Evolutionary conservation across 805 yeast species (phyloP), one percentile per base, ranked within the genome.

Genomic region (Candida boleticola): DNA sequence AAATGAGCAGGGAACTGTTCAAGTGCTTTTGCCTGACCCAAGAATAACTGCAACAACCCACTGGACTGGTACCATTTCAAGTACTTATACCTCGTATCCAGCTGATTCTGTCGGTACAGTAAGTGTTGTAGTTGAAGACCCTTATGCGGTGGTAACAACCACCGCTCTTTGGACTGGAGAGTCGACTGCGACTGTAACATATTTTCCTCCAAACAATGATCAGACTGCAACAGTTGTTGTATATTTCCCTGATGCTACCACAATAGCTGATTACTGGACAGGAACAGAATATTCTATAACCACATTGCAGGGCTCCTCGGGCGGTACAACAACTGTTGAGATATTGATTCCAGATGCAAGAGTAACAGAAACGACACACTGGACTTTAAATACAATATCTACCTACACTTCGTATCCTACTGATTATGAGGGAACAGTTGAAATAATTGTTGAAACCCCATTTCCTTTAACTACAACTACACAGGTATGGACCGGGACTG

Each of bases 41-140:
- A 18, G 43, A 41, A 7, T 44, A 55, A 16, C 32, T 46, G 6
- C 51, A 52, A 27, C 43, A 45, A 1, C 63, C 64, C 3, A 42
- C 30, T 26, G 58, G 58, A 13, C 38, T 29, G 5, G 20, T 29
- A 4, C 46, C 46, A 36, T 43, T 39, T 2, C 48, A 45, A 42
- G 10, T 38, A 34, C 7, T 48, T 57, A 11, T 56, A 19, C 21
- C 14, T 10, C 10, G 6, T n/a, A 7, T 7, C 26, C 14, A 11
- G 6, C 14, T 5, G 14, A 23, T 23, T 11, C 27, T 7, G 10
- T 7, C 7, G 27, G 27, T 7, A 11, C 10, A 7, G 11, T 23
- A 7, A 23, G 10, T 23, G 11, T 23, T 23, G 27, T 23, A 10
- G 20, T 13, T n/a, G 18, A 11, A 19, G 36, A 33, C 6, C 18